Base-by-base conservation (phyloP, 1,284 basidiomycete species). In the Tremellales sp. region DNA sequence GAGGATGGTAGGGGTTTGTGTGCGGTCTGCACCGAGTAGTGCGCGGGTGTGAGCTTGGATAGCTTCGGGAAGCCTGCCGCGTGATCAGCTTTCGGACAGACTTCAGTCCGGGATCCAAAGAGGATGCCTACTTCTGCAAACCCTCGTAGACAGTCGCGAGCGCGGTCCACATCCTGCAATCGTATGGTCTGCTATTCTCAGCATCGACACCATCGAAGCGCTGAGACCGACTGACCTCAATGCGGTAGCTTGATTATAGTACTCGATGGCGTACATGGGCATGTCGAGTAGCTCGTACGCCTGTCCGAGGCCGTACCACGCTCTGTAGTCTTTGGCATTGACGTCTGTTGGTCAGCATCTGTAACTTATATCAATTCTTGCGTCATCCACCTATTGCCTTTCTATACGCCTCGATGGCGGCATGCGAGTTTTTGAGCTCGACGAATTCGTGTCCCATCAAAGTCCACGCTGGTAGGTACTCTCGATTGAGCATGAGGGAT, bases 391-490 rank as follows among this genome's bases (percentile, higher is more conserved):
- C 89, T 53, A 97, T 85, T 48, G 94, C 96, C 65, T 91, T 82
- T 43, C 96, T 82, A 75, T 98, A 99, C 24, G 92, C 89, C 74
- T 97, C 96, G 48, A 97, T 94, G 1, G 96, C 96, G 2, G 96
- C 94, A 77, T 97, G 93, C 15, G 90, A 90, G 74, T 99, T 98
- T 75, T 97, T 97, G 81, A 97, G 84, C 76, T 98, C 96, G 48
- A 98, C 87, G 67, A 91, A 98, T 72, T 97, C 96, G 72, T 98
- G 96, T 0, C 96, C 96, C 85, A 99, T 91, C 54, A 98, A 74
- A n/a, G 94, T 97, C 96, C 96, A 99, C 3, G 96, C 96, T 3
- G 90, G 87, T 21, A 97, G 79, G 73, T 93, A 98, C 4, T 89
- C 91, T 54, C 87, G 82, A 73, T 99, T 94, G 44, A 99, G 82